Percentiles rank a stretch among this genome's conserved stretches.
Evolutionary conservation across 305 asterid species (phyloP).

Genomic region (Nicotiana rustica): DNA sequence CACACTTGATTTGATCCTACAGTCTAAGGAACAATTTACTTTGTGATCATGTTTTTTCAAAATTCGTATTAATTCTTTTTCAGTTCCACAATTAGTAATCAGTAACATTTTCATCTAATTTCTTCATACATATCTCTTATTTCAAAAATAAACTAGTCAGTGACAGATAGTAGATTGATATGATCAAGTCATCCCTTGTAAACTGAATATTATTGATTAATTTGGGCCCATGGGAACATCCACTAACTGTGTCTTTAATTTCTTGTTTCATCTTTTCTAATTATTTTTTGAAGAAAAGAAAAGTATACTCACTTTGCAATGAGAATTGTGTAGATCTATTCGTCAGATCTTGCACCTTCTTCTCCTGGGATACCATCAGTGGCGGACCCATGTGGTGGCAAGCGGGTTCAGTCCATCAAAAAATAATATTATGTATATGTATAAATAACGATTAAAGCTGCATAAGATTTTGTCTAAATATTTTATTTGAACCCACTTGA

Average conservation of each 20-base stretch:
- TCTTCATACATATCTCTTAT: neutral
- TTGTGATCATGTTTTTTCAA: neutral
- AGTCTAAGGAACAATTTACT: neutral
- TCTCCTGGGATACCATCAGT: neutral
- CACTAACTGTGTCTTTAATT: neutral
- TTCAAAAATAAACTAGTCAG: neutral
- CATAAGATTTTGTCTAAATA: no score
- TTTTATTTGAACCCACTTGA: no score
- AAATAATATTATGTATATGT: no score
- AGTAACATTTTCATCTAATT: neutral
- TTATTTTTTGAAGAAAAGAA: neutral
- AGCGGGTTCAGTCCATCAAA: no score
- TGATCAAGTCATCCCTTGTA: neutral
- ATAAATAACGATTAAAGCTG: no score
- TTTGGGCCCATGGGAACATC: slow-evolving; percentile 8
- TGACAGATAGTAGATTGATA: slow-evolving; percentile 15
- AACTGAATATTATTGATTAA: neutral
- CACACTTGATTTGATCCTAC: slow-evolving; percentile 10
- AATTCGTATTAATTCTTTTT: neutral
- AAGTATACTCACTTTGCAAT: neutral
- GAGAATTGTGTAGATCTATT: slow-evolving; percentile 2
- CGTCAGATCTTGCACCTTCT: slow-evolving; percentile 2
- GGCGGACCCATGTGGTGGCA: no score
- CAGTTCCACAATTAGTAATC: neutral
- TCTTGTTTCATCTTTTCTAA: slow-evolving; percentile 6